Evolutionary conservation across 495 filamentous ascomycete genomes (phyloP).

Genomic region (Jackrogersella multiformis): DNA sequence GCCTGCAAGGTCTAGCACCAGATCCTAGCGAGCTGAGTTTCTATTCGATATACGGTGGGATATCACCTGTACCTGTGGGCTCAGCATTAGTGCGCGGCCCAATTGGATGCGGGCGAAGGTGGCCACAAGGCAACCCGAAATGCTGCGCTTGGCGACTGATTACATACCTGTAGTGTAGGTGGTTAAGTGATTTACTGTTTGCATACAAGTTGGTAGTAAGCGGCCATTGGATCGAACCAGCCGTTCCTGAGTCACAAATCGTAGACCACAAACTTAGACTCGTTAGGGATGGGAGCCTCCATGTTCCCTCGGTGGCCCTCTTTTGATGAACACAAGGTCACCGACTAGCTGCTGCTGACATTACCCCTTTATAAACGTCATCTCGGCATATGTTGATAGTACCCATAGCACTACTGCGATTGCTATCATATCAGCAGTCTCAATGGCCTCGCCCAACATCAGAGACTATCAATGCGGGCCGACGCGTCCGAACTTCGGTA

Average conservation of each 20-base stretch:
- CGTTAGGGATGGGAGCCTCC: slow-evolving; percentile 21
- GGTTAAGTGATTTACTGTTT: slow-evolving; percentile 44
- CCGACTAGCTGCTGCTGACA: slow-evolving; percentile 54
- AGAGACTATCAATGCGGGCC: slow-evolving; percentile 27
- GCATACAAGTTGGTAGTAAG: slow-evolving; percentile 39
- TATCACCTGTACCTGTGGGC: slow-evolving; percentile 33
- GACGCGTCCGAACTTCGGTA: slow-evolving; percentile 43
- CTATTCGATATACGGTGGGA: slow-evolving; percentile 38
- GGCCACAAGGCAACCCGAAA: slow-evolving; percentile 37
- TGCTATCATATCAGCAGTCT: not conserved
- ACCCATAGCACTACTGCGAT: not conserved
- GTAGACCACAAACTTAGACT: not conserved
- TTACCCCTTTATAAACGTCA: slow-evolving; percentile 15
- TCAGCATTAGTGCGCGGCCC: slow-evolving; percentile 25
- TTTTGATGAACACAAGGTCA: slow-evolving; percentile 43
- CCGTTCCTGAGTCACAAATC: slow-evolving; percentile 37
- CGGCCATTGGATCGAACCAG: slow-evolving; percentile 32
- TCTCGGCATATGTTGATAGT: slow-evolving; percentile 12
- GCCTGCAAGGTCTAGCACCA: slow-evolving; percentile 28
- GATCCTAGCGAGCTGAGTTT: slow-evolving; percentile 27
- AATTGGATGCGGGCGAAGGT: slow-evolving; percentile 26
- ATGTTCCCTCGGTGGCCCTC: slow-evolving; percentile 9
- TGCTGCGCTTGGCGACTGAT: slow-evolving; percentile 42
- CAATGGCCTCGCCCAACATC: not conserved
- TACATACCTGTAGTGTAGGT: too few species aligned